Conservation (phyloP, 257 asterid species). For the Orobanche coerulescens region DNA sequence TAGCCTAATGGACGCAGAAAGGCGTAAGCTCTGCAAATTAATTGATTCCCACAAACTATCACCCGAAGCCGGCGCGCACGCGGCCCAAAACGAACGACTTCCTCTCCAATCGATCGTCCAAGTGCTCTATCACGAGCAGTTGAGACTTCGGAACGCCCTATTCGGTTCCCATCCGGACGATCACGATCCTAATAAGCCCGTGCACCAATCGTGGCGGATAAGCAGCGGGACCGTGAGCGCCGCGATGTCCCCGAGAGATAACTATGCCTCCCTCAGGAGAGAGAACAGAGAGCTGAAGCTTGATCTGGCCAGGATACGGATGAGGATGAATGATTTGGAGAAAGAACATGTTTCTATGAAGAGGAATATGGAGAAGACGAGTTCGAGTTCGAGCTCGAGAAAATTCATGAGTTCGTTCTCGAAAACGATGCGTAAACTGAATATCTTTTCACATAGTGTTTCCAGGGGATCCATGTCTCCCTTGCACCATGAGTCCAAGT, state of each 20-base stretch:
- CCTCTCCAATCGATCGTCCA: conserved; percentile 93
- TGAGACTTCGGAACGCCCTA: conserved; percentile 72
- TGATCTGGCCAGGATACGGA: conserved; percentile 76
- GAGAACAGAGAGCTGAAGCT: conserved; percentile 94
- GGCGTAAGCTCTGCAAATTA: conserved; percentile 62
- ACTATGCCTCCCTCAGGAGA: conserved; percentile 83
- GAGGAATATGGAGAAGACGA: conserved; percentile 64
- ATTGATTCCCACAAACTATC: conserved; percentile 82
- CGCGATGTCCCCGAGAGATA: conserved; percentile 84
- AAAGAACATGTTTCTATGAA: conserved; percentile 85
- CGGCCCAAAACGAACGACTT: conserved; percentile 94
- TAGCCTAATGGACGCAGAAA: conserved; percentile 62
- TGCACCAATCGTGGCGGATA: conserved; percentile 77
- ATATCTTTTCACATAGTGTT: conserved; percentile 47
- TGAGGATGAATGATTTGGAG: conserved; percentile 92
- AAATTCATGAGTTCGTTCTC: conserved; percentile 56
- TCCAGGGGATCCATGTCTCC: conserved; percentile 66
- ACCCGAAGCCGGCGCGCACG: conserved; percentile 88
- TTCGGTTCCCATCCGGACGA: conserved; percentile 65
- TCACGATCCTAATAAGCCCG: conserved; percentile 57
- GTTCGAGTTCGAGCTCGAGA: conserved; percentile 48
- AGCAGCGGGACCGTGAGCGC: conserved; percentile 84
- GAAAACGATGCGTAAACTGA: conserved; percentile 53
- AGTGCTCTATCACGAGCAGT: conserved; percentile 86
- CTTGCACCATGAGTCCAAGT: conserved; percentile 54